phyloP scores from a whole-genome alignment of 176 grass and related monocot species.

The Oryza glaberrima region DNA sequence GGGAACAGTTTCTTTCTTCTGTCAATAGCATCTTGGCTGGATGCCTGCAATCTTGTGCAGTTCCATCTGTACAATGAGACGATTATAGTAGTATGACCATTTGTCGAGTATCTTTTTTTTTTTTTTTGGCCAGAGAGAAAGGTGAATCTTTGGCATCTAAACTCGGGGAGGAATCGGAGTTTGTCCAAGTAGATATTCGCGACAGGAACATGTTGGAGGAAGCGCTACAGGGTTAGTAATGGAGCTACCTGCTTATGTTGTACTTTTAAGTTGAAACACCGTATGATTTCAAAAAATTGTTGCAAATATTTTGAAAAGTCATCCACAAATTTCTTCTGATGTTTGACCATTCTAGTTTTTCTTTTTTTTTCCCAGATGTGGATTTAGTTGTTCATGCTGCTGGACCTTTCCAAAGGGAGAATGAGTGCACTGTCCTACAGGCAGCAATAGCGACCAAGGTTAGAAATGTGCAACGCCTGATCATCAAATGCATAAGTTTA shows the following conservation, averaged over 20 bases:
- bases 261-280: too few species aligned
- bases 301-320: too few species aligned
- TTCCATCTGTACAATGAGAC: neutral
- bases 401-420: constrained; percentile 79
- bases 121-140: constrained; percentile 62
- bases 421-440: constrained; percentile 69
- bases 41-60: too few species aligned
- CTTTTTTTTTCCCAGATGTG: constrained; percentile 45
- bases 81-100: neutral
- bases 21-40: too few species aligned
- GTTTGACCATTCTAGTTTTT: neutral
- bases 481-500: neutral
- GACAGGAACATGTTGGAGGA: constrained; percentile 58
- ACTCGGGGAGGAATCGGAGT: constrained; percentile 66
- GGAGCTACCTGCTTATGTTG: neutral
- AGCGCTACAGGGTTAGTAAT: constrained; percentile 59
- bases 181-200: constrained; percentile 68
- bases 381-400: constrained; percentile 90
- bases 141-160: constrained; percentile 64
- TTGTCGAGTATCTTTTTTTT: neutral
- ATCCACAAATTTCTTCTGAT: too few species aligned
- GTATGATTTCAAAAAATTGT: too few species aligned
- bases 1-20: too few species aligned
- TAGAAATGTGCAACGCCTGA: constrained; percentile 17
- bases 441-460: constrained; percentile 93